Evolutionary conservation across 495 filamentous ascomycete species (phyloP).

Genomic region (Tuber indicum): DNA sequence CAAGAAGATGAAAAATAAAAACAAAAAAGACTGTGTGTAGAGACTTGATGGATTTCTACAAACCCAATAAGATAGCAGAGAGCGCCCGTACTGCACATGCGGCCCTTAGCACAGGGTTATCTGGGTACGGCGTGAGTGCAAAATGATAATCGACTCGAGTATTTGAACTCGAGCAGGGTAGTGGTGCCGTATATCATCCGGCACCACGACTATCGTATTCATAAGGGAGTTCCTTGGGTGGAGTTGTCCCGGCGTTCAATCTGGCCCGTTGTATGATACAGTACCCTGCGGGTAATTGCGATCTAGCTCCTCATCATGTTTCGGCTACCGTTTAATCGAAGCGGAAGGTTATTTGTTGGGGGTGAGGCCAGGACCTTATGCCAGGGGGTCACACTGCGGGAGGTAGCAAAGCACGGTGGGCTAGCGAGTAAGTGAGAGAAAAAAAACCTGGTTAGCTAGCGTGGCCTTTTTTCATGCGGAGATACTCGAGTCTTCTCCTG

Average conservation of each 20-base stretch:
- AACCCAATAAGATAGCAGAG: too few relatives aligned
- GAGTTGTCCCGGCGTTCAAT: not conserved
- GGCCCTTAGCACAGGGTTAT: not conserved
- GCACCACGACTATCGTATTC: not conserved
- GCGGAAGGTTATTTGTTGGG: not conserved
- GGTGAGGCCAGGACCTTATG: not conserved
- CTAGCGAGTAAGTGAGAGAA: not conserved
- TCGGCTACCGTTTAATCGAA: not conserved
- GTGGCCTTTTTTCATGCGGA: not conserved
- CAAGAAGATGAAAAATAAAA: too few relatives aligned
- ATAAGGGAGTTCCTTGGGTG: not conserved
- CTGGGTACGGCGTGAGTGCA: not conserved
- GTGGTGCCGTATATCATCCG: not conserved
- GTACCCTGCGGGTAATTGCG: not conserved
- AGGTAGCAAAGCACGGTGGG: not conserved
- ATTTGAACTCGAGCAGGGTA: not conserved
- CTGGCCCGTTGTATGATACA: not conserved
- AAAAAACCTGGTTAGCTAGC: not conserved
- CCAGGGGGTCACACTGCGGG: not conserved
- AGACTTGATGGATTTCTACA: too few relatives aligned
- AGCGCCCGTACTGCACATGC: too few relatives aligned
- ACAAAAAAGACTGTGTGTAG: too few relatives aligned
- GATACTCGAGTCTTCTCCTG: not conserved
- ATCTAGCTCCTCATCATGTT: not conserved
- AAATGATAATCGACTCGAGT: not conserved